phyloP scores from a whole-genome alignment of 2,329 filamentous ascomycete species.

The Epichloe elymi region DNA sequence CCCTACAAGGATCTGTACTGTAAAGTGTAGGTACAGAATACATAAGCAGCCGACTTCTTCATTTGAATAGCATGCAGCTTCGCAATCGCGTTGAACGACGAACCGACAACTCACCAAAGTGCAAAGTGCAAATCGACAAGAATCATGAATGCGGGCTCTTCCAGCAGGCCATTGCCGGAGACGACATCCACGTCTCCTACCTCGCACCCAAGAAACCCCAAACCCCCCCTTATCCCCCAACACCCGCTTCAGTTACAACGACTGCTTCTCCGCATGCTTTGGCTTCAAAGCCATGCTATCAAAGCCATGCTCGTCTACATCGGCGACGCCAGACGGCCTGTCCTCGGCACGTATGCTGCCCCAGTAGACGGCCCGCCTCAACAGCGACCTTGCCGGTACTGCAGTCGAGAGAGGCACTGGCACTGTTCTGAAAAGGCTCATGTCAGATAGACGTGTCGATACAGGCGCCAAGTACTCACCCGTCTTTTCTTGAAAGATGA shows the following conservation, averaged over 20 bases:
- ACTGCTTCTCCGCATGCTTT: constrained; percentile 56
- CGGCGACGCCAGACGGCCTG: constrained; percentile 42
- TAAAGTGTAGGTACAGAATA: too few relatives aligned
- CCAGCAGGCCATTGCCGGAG: constrained; percentile 36
- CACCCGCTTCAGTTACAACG: constrained; percentile 35
- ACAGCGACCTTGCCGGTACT: too few relatives aligned
- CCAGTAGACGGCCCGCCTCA: constrained; percentile 12
- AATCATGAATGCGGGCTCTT: constrained; percentile 53
- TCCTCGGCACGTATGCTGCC: constrained; percentile 43
- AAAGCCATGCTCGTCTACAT: constrained; percentile 50
- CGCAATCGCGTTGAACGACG: too few relatives aligned
- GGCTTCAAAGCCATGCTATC: too few relatives aligned
- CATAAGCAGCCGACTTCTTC: too few relatives aligned
- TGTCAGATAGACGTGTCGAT: constrained; percentile 59
- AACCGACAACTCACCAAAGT: too few relatives aligned
- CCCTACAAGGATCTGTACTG: too few relatives aligned
- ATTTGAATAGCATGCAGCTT: too few relatives aligned
- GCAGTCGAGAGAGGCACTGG: too few relatives aligned
- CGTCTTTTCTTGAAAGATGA: constrained; percentile 44
- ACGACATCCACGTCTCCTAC: constrained; percentile 31
- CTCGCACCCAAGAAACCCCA: constrained; percentile 20
- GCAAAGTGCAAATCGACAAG: constrained; percentile 46
- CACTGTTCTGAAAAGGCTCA: constrained; percentile 55
- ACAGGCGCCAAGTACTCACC: constrained; percentile 53
- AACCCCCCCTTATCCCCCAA: constrained; percentile 27